These are phyloP conservation scores for Ustanciosporium gigantosporum DNA, from an alignment of 1,284 basidiomycete species.

Conservation along the genomic window DNA sequence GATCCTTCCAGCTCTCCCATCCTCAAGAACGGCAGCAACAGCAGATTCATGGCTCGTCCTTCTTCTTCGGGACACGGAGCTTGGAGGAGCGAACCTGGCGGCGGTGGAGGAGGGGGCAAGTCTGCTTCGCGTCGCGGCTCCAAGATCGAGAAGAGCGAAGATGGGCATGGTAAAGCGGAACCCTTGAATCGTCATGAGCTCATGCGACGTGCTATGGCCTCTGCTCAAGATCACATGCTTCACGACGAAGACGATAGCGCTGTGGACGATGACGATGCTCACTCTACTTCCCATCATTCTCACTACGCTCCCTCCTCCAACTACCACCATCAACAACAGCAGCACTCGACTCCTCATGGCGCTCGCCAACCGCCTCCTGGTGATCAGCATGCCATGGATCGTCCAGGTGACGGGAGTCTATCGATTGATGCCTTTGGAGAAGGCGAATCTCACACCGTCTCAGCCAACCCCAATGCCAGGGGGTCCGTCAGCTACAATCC, in stretches of 20 bases:
- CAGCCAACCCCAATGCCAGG: constrained; percentile 1
- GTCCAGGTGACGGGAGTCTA: constrained; percentile 45
- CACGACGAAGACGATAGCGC: constrained; percentile 21
- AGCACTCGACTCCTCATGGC: constrained; percentile 21
- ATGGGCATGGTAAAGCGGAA: constrained; percentile 29
- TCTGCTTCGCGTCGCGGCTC: constrained; percentile 27
- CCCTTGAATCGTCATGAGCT: constrained; percentile 49
- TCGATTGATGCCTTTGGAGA: constrained; percentile 39
- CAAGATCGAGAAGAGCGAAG: constrained; percentile 29
- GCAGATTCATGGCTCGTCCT: constrained; percentile 17
- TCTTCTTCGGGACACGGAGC: constrained; percentile 12
- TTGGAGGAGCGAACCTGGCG: constrained; percentile 12
- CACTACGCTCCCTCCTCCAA: constrained; percentile 4
- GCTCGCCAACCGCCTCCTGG: constrained; percentile 10
- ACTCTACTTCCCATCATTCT: constrained; percentile 29
- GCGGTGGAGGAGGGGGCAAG: constrained; percentile 5
- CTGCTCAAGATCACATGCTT: constrained; percentile 25
- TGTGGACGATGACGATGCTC: constrained; percentile 22
- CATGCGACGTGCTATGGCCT: constrained; percentile 54
- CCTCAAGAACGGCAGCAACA: background rate
- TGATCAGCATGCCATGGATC: constrained; percentile 3
- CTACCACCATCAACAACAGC: constrained; percentile 1
- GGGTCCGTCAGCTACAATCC: background rate
- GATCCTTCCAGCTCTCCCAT: background rate
- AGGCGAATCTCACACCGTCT: constrained; percentile 4